Evolutionary conservation across 1,139 yeast genomes (phyloP).

Genomic region (Zygotorulaspora mrakii): DNA sequence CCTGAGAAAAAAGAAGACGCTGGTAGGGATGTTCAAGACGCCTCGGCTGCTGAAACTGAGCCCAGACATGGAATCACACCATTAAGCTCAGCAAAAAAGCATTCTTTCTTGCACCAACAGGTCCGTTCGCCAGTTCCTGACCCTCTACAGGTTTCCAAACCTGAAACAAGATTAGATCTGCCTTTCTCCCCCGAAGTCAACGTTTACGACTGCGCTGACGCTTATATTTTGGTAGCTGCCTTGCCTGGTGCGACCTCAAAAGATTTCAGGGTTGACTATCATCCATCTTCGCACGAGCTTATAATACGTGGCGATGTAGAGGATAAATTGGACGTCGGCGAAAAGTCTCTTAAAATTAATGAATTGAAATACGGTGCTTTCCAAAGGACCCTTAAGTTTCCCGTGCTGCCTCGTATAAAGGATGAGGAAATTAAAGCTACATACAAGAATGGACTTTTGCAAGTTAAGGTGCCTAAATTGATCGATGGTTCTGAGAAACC

Average conservation of each 20-base stretch:
- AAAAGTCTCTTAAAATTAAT: constrained; percentile 39
- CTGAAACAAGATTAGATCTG: constrained; percentile 41
- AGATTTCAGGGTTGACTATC: constrained; percentile 52
- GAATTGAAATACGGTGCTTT: constrained; percentile 51
- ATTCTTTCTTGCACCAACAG: constrained; percentile 29
- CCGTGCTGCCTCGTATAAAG: constrained; percentile 47
- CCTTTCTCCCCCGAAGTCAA: constrained; percentile 57
- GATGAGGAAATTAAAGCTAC: constrained; percentile 53
- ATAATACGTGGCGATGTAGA: constrained; percentile 46
- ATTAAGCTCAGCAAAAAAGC: constrained; percentile 20
- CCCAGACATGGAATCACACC: no score
- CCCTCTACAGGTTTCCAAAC: constrained; percentile 45
- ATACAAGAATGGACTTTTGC: constrained; percentile 48
- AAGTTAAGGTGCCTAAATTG: constrained; percentile 47
- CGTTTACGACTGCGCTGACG: constrained; percentile 46
- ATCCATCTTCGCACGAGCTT: constrained; percentile 50
- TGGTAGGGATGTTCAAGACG: no score
- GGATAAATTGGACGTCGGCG: constrained; percentile 39
- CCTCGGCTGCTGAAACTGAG: no score
- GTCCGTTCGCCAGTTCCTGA: constrained; percentile 40
- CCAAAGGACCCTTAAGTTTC: constrained; percentile 53
- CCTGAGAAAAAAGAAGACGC: constrained; percentile 11
- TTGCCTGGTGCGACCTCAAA: constrained; percentile 53
- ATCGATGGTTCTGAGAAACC: constrained; percentile 31
- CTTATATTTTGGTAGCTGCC: constrained; percentile 46